Evolutionary conservation across 805 yeast species (phyloP).

Genomic region (Debaryomyces maramus): DNA sequence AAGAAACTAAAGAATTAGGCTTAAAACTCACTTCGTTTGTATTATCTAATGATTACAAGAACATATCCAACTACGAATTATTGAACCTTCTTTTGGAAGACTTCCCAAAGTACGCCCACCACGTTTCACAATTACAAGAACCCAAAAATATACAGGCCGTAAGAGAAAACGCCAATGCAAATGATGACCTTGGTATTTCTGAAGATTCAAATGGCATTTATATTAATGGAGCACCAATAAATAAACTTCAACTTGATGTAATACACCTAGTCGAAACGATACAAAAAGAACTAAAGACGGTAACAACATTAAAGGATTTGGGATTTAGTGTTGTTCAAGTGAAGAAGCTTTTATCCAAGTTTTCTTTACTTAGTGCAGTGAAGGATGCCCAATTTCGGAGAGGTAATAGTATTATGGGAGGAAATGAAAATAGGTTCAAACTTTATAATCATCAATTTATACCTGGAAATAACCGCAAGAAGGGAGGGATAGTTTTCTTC

Average conservation of each 20-base stretch:
- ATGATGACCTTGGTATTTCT: slow-evolving; percentile 38
- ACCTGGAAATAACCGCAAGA: slow-evolving; percentile 12
- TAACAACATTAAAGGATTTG: slow-evolving; percentile 22
- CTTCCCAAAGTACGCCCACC: slow-evolving; percentile 55
- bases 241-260: slow-evolving; percentile 44
- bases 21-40: slow-evolving; percentile 44
- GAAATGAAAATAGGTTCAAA: slow-evolving; percentile 35
- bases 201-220: slow-evolving; percentile 52
- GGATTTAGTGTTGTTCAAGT: slow-evolving; percentile 36
- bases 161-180: slow-evolving; percentile 23
- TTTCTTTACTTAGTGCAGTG: slow-evolving; percentile 42
- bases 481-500: slow-evolving; percentile 59
- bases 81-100: slow-evolving; percentile 45
- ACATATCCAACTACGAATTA: slow-evolving; percentile 27
- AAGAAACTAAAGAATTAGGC: slow-evolving; percentile 38
- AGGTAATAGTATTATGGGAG: slow-evolving; percentile 32
- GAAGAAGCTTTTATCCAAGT: slow-evolving; percentile 32
- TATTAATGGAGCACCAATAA: slow-evolving; percentile 66
- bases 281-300: slow-evolving; percentile 21
- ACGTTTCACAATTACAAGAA: slow-evolving; percentile 21
- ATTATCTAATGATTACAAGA: slow-evolving; percentile 13
- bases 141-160: slow-evolving; percentile 20
- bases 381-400: slow-evolving; percentile 34
- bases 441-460: slow-evolving; percentile 27
- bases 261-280: slow-evolving; percentile 44